A percentile compares a stretch with the other conserved stretches of the same genome.
Evolutionary conservation across 179 eudicot species (phyloP).

Genomic region (Actinidia polygama): DNA sequence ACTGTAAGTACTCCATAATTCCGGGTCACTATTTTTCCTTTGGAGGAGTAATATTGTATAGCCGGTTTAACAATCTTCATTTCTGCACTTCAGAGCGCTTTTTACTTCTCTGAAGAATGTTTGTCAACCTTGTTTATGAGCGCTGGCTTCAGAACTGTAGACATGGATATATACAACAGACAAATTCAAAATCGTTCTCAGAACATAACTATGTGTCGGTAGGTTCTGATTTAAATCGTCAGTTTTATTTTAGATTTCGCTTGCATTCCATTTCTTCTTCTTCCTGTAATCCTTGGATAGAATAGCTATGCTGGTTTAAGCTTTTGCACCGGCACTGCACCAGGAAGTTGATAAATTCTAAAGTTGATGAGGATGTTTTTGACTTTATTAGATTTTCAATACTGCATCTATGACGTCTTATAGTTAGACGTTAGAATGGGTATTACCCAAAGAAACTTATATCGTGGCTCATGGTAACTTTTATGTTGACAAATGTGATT

Average conservation of each 20-base stretch:
- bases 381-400: not conserved
- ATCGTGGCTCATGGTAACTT: too few species aligned
- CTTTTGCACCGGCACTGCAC: not conserved
- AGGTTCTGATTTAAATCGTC: slow-evolving; percentile 11
- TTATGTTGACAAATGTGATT: too few species aligned
- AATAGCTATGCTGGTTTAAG: not conserved
- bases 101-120: slow-evolving; percentile 81
- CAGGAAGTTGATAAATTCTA: not conserved
- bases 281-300: not conserved
- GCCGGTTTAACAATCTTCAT: slow-evolving; percentile 16
- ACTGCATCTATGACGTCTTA: not conserved
- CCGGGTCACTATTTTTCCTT: slow-evolving; percentile 1
- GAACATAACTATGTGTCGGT: slow-evolving; percentile 80
- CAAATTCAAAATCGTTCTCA: slow-evolving; percentile 77
- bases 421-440: not conserved
- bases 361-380: not conserved
- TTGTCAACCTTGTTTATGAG: slow-evolving; percentile 57
- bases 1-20: slow-evolving; percentile 57
- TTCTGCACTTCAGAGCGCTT: slow-evolving; percentile 62
- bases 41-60: not conserved
- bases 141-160: slow-evolving; percentile 58
- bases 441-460: too few species aligned
- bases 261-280: not conserved
- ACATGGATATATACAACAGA: slow-evolving; percentile 59
- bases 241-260: not conserved